A percentile compares a stretch with the other conserved stretches of the same genome.
These are phyloP conservation scores for Grosmannia penicillata DNA, from an alignment of 2,329 filamentous ascomycete species.

Conservation along the genomic window DNA sequence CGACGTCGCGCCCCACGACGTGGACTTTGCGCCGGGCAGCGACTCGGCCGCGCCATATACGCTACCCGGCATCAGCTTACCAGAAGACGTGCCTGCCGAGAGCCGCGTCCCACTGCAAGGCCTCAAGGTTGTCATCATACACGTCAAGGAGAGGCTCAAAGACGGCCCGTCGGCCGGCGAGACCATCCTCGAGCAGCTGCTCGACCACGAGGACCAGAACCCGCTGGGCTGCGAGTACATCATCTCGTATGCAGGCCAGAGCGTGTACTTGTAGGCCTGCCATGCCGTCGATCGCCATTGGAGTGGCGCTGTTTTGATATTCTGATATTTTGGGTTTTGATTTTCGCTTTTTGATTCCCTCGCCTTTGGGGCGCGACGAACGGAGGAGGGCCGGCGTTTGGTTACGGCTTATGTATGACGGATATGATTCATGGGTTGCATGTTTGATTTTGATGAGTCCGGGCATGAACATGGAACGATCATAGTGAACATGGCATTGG, in stretches of 20 bases:
- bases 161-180: conserved; percentile 54
- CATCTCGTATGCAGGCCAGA: conserved; percentile 52
- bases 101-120: conserved; percentile 36
- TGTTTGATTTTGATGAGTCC: too few relatives aligned
- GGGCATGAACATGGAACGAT: too few relatives aligned
- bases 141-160: conserved; percentile 74
- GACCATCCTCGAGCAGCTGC: conserved; percentile 55
- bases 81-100: conserved; percentile 2
- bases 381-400: too few relatives aligned
- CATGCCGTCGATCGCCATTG: background rate
- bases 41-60: too few relatives aligned
- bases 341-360: background rate
- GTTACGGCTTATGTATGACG: too few relatives aligned
- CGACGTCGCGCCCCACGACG: conserved; percentile 18
- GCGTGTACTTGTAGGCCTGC: conserved; percentile 29
- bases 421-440: too few relatives aligned
- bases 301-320: background rate
- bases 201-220: conserved; percentile 46
- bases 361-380: too few relatives aligned
- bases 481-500: too few relatives aligned
- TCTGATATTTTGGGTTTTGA: too few relatives aligned
- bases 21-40: background rate
- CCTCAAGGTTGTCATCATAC: conserved; percentile 74
- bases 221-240: conserved; percentile 69
- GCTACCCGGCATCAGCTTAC: conserved; percentile 2